phyloP scores from a whole-genome alignment of 106 monocot species.

The Dioscorea alata region DNA sequence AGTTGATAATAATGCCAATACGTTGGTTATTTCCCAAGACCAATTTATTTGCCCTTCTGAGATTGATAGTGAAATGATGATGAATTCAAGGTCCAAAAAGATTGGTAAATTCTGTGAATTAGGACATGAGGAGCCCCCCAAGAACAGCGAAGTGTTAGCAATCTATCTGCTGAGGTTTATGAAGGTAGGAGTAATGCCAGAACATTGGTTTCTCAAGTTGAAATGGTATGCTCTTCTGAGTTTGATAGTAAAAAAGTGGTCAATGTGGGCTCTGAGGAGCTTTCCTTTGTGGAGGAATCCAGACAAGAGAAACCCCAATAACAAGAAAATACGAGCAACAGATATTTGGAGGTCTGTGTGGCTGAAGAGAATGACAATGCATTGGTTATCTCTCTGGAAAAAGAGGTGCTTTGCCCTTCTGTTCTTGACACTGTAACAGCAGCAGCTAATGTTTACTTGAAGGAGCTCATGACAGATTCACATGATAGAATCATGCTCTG shows the following conservation, averaged over 20 bases:
- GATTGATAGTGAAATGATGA: no score
- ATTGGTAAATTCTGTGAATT: no score
- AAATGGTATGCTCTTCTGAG: background rate
- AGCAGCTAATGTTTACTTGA: background rate
- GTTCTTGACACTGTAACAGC: background rate
- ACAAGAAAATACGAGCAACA: background rate
- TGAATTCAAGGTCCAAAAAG: no score
- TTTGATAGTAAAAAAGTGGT: no score
- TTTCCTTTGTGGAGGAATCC: slow-evolving; percentile 4
- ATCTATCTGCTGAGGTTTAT: background rate
- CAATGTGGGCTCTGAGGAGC: background rate
- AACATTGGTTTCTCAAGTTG: background rate
- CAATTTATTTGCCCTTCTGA: no score
- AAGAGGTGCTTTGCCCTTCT: background rate
- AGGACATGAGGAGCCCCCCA: background rate
- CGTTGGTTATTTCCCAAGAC: no score
- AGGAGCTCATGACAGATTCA: no score
- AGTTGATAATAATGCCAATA: no score
- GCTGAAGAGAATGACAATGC: background rate
- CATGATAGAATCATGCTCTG: no score
- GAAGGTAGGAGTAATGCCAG: background rate
- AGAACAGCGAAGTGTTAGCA: background rate
- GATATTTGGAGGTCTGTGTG: background rate
- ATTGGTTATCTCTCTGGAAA: background rate
- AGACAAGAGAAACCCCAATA: background rate